Base-by-base conservation (phyloP, 306 rosid genomes). In the Hippophae rhamnoides region DNA sequence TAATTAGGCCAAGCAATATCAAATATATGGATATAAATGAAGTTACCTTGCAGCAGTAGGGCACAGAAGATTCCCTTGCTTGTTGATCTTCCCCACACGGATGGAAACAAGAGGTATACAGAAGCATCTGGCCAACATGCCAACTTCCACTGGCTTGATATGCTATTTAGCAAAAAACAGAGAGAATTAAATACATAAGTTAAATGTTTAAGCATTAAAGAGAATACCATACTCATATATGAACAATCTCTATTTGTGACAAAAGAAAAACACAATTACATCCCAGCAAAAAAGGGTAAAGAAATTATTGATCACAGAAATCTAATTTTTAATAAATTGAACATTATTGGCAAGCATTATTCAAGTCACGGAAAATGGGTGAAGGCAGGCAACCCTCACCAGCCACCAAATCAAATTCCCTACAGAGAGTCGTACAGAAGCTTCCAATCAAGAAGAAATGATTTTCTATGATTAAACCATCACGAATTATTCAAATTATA, bases 41-140 rank as follows among this genome's bases (percentile, higher is more conserved):
- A 54, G 71, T 70, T 88, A 88, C 99, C 95, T 93, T 68, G 61
- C 51, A 47, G 77, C 64, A 54, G 94, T 77, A 52, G 99, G 99
- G 50, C 79, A 82, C 46, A 88, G 58, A 7, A 81, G 81, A 49
- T 66, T 68, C 70, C 89, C 95, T 64, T 80, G 94, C 23, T 18
- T 18, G 23, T 64, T 73, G 56, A 93, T 79, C 78, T 74, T 84
- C 27, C 99, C 99, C 43, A 86, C 97, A 14, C 99, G 97, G 10
- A 93, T 66, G 3, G 99, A 86, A 59, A 93, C 99, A 56, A 93
- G 97, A 9, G 99, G 99, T 59, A 88, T 80, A 64, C 95, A 93
- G 68, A 93, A 93, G 85, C 99, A 93, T 75, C 99, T 89, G 5
- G 97, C 99, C 38, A 93, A 69, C 84, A 93, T 86, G 10, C 94